Base-by-base conservation (phyloP, 1,139 yeast species). In the Yamadazyma sp. region DNA sequence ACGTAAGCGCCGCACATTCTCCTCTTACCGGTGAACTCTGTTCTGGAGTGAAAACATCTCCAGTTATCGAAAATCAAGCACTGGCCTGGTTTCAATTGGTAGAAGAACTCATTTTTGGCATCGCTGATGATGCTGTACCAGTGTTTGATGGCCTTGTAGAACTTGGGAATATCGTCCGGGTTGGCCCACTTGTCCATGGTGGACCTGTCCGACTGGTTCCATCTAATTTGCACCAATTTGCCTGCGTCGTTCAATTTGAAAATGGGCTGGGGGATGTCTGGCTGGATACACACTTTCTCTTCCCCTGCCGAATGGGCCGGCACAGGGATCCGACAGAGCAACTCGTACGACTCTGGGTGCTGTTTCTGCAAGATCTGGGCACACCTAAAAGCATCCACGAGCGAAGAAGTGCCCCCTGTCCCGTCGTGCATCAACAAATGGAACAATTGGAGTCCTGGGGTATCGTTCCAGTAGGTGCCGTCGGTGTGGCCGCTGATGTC, bases 281-380 rank as follows among this genome's bases (percentile, higher is more conserved):
- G 87, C 49, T 78, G 82, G 39, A 82, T 81, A 53, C 86, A 78
- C 16, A 81, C 86, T 40, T 67, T 73, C 37, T 73, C 81, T 53
- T 84, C 91, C 11, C 92, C 92, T 1, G 89, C 87, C 20, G 86
- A 79, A 56, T 84, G 91, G 17, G 87, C 87, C n/a, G 86, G 84
- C 14, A 84, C 67, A 8, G 79, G 77, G 24, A 76, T 64, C 20
- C 61, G 59, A 8, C 81, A 66, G 38, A 84, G 66, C 8, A 81
- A 51, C 22, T 79, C 75, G 54, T 67, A 83, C 34, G 78, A 72
- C 42, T 77, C 78, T 1, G 87, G 87, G 50, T 74, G 61, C 23
- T 62, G 57, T 32, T 63, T 49, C 53, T 73, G 65, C 50, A 83
- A 64, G 31, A 67, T 61, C 39, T 71, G 52, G 1, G 89, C 89